Evolutionary conservation across 106 monocot species (phyloP), one percentile per base, ranked within the genome.

Genomic region (Allium cepa): DNA sequence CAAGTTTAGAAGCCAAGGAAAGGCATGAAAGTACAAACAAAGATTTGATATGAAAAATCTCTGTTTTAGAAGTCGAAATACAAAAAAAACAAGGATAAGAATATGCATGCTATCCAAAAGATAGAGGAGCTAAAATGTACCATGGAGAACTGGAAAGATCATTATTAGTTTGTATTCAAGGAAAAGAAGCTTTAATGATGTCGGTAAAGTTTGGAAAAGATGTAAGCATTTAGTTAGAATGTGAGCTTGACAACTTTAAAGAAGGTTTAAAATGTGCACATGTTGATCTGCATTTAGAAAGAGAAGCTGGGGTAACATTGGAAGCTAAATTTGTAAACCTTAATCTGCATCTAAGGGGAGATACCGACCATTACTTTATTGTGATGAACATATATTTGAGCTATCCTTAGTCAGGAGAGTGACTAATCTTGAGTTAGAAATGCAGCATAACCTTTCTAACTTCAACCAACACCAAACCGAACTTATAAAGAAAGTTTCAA

Each of bases 71-170:
- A 78, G 58, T 69, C 64, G 79, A 94, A 67, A 62, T 84, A 56
- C 80, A 90, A 57, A 59, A 59, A 77, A 60, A 70, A 63, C 17
- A 81, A 69, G 53, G 69, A 74, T 69, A 79, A 87, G 68, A 84
- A 76, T 9, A 72, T 48, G 49, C 75, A 73, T 64, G 55, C 85
- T 62, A 52, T 68, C 71, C 49, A 70, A 63, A 84, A 87, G 74
- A 47, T 84, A 14, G 75, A 87, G 75, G 99, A 93, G 62, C 77
- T 85, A 67, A 84, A 87, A 72, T 80, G 49, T 26, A 71, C 76
- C 62, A 84, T 80, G 71, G 48, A 28, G 73, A 50, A 64, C 68
- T 87, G 61, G 59, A 1, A 22, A 22, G 22, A 22, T 22, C 22
- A 22, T 22, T 22, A 22, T 22, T 26, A 1, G 67, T 77, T 49